A percentile compares a stretch with the other conserved stretches of the same genome.
These are phyloP conservation scores for Annulohypoxylon moriforme DNA, from an alignment of 495 filamentous ascomycete species.

Conservation along the genomic window DNA sequence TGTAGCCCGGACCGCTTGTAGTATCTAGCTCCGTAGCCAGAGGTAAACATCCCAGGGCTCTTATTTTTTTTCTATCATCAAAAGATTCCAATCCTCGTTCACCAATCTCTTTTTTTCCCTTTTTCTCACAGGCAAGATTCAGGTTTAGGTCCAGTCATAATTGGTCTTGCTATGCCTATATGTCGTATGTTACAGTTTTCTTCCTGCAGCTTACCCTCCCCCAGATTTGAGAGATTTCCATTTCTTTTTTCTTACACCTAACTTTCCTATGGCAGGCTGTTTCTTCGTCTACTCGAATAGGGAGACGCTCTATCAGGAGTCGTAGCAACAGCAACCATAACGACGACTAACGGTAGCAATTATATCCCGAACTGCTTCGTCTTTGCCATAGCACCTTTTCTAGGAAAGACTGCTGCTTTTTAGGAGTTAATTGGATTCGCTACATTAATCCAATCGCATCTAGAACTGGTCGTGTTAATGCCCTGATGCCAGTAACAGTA, in stretches of 20 bases:
- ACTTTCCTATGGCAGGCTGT: slow-evolving; percentile 19
- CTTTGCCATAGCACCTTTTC: background rate
- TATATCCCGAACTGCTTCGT: slow-evolving; percentile 8
- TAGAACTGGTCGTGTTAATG: slow-evolving; percentile 16
- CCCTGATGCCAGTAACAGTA: slow-evolving; percentile 20
- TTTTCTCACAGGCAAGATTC: slow-evolving; percentile 33
- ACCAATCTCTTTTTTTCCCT: slow-evolving; percentile 37
- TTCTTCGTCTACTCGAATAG: slow-evolving; percentile 22
- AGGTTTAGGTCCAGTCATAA: slow-evolving; percentile 41
- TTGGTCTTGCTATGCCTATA: slow-evolving; percentile 36
- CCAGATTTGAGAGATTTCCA: slow-evolving; percentile 26
- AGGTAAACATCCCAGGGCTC: slow-evolving; percentile 41
- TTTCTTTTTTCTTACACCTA: slow-evolving; percentile 23
- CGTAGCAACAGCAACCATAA: slow-evolving; percentile 26
- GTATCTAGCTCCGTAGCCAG: slow-evolving; percentile 40
- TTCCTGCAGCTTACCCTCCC: slow-evolving; percentile 39
- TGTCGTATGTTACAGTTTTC: slow-evolving; percentile 31
- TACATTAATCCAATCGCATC: slow-evolving; percentile 21
- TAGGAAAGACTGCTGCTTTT: slow-evolving; percentile 14
- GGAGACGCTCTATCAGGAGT: slow-evolving; percentile 30
- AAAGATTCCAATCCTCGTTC: slow-evolving; percentile 40
- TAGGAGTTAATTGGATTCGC: slow-evolving; percentile 24
- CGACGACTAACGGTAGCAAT: background rate
- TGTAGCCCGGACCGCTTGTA: slow-evolving; percentile 36
- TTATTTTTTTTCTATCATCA: slow-evolving; percentile 33